These are phyloP conservation scores for Pueraria montana DNA, from an alignment of 306 rosid genomes.

Conservation along the genomic window DNA sequence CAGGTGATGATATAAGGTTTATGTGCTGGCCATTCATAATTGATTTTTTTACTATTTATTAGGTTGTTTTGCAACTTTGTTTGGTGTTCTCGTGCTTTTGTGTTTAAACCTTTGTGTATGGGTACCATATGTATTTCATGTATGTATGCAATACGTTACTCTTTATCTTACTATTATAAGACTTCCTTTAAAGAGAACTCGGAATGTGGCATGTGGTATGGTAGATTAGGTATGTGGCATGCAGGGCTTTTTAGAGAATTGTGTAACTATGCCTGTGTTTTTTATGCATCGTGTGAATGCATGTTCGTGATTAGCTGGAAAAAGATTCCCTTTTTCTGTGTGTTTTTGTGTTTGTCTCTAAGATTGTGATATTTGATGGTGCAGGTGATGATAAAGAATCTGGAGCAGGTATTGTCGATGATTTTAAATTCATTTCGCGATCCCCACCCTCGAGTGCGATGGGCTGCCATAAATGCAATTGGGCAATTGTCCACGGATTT, in stretches of 20 bases:
- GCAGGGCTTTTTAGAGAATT: neutral
- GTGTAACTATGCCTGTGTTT: neutral
- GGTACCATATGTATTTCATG: neutral
- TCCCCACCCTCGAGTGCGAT: slow-evolving; percentile 74
- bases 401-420: slow-evolving; percentile 76
- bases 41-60: neutral
- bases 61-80: neutral
- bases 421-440: slow-evolving; percentile 66
- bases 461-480: slow-evolving; percentile 87
- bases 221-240: neutral
- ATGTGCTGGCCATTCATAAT: neutral
- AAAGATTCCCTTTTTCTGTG: neutral
- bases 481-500: slow-evolving; percentile 84
- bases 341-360: neutral
- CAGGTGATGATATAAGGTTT: neutral
- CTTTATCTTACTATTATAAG: neutral
- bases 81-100: neutral
- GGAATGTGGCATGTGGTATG: neutral
- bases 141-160: neutral
- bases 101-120: neutral
- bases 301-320: neutral
- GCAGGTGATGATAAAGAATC: slow-evolving; percentile 77
- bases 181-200: neutral
- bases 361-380: slow-evolving; percentile 34
- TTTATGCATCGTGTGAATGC: neutral